Base-by-base conservation (phyloP, 768 basidiomycete genomes). In the Gyrodon lividus region DNA sequence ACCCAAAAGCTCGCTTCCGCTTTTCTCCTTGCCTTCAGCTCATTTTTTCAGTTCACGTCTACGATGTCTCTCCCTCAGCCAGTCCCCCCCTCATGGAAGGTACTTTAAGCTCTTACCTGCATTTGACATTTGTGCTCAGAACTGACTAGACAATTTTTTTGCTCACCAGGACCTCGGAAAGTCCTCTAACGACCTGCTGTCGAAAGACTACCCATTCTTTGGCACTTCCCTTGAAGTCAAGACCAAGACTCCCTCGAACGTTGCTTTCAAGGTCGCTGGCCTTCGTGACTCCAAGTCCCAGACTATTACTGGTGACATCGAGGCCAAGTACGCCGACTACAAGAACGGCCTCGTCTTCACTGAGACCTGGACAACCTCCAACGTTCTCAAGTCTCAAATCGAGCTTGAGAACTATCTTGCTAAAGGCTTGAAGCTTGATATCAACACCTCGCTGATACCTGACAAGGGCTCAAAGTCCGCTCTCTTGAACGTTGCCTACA, bases 381-480 rank as follows among this genome's bases (percentile, higher is more conserved):
- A 99, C 79, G 72, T 87, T 67, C 88, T 99, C 77, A 87, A 88
- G 71, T 87, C 87, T 59, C 84, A 87, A 70, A 72, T 98, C 59
- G 97, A 99, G 80, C 78, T 98, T 68, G 94, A 98, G 74, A 94
- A 98, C 79, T 86, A 93, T 77, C 82, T 98, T 69, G 92, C 96
- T 63, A 89, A 94, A 76, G 97, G 96, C 56, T 84, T 99, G 77
- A 99, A 99, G 79, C 77, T 99, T 67, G 96, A 98, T 70, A 71
- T 98, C 50, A 77, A 77, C 66, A 87, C 92, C 59, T 79, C 86
- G 38, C 81, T 99, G 59, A 76, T 85, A 60, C 93, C 96, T 41
- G 89, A 91, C 66, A 95, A 92, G 73, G 83, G 85, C 65, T 75
- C 77, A 62, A 98, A 95, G 80, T 79, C 83, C 26, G 92, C 94